These are phyloP conservation scores for Beta corolliflora DNA, from an alignment of 179 eudicot genomes.

Conservation along the genomic window DNA sequence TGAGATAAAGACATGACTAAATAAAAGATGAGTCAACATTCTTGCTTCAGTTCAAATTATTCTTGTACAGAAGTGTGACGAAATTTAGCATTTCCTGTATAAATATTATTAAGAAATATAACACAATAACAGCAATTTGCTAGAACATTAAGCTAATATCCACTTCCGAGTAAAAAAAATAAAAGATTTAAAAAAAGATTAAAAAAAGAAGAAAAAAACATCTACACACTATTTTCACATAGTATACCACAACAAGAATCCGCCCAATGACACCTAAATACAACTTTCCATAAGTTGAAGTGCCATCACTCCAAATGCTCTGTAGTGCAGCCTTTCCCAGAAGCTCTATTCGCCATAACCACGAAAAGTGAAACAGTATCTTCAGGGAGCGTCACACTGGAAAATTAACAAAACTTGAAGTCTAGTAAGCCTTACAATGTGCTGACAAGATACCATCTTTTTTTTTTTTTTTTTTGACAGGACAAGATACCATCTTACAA, in stretches of 20 bases:
- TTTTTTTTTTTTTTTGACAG: no score
- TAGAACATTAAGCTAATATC: constrained; percentile 11
- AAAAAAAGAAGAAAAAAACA: constrained; percentile 3
- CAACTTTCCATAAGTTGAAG: constrained; percentile 6
- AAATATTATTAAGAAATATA: background rate
- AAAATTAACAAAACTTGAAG: constrained; percentile 29
- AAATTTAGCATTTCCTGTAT: background rate
- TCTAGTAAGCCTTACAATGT: background rate
- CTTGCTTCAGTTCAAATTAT: background rate
- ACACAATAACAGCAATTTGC: constrained; percentile 7
- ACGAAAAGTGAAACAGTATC: constrained; percentile 60
- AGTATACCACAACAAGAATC: constrained; percentile 15
- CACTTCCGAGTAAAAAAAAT: background rate
- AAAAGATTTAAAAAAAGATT: background rate
- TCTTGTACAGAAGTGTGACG: constrained; percentile 6
- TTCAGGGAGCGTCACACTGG: constrained; percentile 55
- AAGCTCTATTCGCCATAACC: constrained; percentile 56
- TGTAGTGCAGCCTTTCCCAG: background rate
- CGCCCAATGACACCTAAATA: constrained; percentile 1
- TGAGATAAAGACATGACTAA: no score
- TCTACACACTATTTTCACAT: constrained; percentile 29
- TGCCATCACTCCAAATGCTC: background rate
- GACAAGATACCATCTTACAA: background rate
- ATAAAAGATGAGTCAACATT: no score
- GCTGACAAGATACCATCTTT: no score